Evolutionary conservation across 2,329 filamentous ascomycete species (phyloP).

Genomic region (Cordyceps tenuipes): DNA sequence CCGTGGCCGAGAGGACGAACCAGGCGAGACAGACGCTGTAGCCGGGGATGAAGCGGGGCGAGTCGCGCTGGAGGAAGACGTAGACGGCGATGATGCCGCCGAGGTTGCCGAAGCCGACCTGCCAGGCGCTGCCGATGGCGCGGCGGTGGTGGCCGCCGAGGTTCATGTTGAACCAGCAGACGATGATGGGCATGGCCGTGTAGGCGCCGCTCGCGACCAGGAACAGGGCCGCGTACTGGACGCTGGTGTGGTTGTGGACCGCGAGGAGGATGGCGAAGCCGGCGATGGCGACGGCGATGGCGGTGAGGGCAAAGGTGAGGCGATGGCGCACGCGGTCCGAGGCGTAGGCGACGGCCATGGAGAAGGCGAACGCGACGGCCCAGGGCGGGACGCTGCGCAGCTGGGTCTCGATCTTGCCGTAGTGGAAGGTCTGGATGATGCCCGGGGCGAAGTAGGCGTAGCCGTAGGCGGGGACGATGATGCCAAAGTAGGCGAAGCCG

Average conservation of each 20-base stretch:
- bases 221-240: conserved; percentile 76
- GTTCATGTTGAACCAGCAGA: conserved; percentile 81
- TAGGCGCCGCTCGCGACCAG: conserved; percentile 73
- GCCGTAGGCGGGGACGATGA: conserved; percentile 68
- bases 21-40: conserved; percentile 74
- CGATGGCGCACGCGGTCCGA: conserved; percentile 69
- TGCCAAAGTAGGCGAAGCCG: conserved; percentile 73
- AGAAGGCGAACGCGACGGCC: conserved; percentile 66
- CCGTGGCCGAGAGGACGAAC: conserved; percentile 55
- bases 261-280: conserved; percentile 69
- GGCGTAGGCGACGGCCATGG: conserved; percentile 62
- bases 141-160: conserved; percentile 63
- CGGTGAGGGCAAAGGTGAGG: conserved; percentile 64
- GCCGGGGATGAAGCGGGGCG: conserved; percentile 60
- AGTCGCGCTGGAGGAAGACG: conserved; percentile 57
- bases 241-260: conserved; percentile 56
- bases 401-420: conserved; percentile 48
- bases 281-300: conserved; percentile 59
- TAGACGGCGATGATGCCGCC: conserved; percentile 73
- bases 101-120: conserved; percentile 71
- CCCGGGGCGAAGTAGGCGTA: conserved; percentile 71
- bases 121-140: conserved; percentile 65
- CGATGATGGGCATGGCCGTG: conserved; percentile 79
- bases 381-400: conserved; percentile 51
- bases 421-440: conserved; percentile 61